Conservation (phyloP, 2,329 filamentous ascomycete genomes). For the Fusarium sp. region DNA sequence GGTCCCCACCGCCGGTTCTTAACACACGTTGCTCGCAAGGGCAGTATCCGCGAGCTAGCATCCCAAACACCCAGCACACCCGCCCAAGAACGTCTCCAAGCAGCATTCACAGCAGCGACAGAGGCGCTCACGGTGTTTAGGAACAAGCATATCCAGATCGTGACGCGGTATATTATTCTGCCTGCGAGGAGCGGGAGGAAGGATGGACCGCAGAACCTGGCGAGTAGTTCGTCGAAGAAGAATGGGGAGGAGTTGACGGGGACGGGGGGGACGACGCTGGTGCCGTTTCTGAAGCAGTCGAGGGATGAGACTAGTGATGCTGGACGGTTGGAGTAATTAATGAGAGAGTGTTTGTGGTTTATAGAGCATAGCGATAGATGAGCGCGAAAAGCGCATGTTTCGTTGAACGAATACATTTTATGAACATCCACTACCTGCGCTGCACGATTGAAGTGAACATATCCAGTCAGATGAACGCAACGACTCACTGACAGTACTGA, state of each 20-base stretch:
- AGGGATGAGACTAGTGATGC: constrained; percentile 77
- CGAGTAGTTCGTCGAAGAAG: constrained; percentile 54
- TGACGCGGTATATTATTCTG: constrained; percentile 88
- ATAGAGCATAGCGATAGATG: constrained; percentile 16
- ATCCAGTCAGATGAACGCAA: neutral
- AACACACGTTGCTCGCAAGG: constrained; percentile 71
- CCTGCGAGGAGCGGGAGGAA: constrained; percentile 64
- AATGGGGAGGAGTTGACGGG: constrained; percentile 70
- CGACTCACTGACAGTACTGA: neutral
- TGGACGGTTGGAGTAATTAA: constrained; percentile 42
- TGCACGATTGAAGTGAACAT: neutral
- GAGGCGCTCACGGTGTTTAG: constrained; percentile 79
- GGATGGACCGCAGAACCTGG: constrained; percentile 51
- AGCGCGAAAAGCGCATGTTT: neutral
- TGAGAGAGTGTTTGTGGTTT: neutral
- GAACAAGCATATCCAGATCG: constrained; percentile 89
- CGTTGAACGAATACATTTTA: neutral
- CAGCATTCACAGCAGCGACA: constrained; percentile 75
- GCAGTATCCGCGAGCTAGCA: constrained; percentile 79
- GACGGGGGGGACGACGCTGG: constrained; percentile 86
- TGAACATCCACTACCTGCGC: neutral
- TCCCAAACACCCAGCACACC: constrained; percentile 60
- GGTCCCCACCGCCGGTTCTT: constrained; percentile 84
- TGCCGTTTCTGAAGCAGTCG: constrained; percentile 90
- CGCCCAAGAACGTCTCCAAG: constrained; percentile 56